Evolutionary conservation across 805 yeast species (phyloP), one percentile per base, ranked within the genome.

Genomic region (Teunomyces panamensis): DNA sequence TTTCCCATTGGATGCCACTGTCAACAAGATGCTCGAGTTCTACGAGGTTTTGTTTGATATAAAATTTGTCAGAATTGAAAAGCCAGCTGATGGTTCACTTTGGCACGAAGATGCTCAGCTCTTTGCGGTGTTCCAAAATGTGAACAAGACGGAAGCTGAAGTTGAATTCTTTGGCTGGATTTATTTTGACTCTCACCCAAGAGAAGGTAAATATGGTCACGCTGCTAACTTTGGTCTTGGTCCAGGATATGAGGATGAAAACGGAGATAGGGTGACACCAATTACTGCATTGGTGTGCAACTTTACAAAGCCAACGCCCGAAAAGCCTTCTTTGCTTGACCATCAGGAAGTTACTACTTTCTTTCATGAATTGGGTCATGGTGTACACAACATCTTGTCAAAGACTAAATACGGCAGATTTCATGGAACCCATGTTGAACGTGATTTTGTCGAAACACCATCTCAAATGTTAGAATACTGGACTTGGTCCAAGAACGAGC

Each of bases 401-500:
- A 72, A 77, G 51, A 84, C 91, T 26, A 71, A 70, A 49, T 82
- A 78, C 54, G 75, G 85, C 2, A 75, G 84, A 52, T 88, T 87
- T 67, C 85, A 81, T 59, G 96, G 96, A 17, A 84, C 91, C 28
- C 73, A 79, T 34, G 92, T 87, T 39, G 81, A 86, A 33, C 77
- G 94, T 78, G 96, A 89, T 68, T 89, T 89, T 68, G 96, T 89
- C 43, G 96, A 89, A 67, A 88, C 92, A 49, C 96, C 96, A 26
- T 88, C 96, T 1, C 96, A 89, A 69, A 80, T 89, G 83, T 73
- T 89, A 56, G 96, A 89, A 65, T 86, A 81, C 64, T 89, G 94
- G 89, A 85, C 91, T 33, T 89, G 96, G 96, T 78, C 84, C 46
- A 75, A 75, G 46, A 68, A 74, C 34, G 84, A 82, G 64, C 71